phyloP scores from a whole-genome alignment of 306 rosid species.

The Casuarina equisetifolia region DNA sequence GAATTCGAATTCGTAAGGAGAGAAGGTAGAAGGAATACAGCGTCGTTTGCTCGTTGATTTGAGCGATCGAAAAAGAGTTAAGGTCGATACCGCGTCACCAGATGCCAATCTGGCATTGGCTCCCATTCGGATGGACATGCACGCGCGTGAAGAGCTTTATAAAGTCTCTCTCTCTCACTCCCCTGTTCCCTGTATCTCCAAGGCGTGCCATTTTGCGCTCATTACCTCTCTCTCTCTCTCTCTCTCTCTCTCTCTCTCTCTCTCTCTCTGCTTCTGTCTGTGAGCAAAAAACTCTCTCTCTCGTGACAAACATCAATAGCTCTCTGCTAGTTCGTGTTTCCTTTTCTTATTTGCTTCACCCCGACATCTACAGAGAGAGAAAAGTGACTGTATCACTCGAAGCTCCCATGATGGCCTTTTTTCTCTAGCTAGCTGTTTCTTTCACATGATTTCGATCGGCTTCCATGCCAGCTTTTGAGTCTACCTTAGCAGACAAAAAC shows the following conservation, averaged over 20 bases:
- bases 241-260: slow-evolving; percentile 36
- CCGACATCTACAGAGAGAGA: slow-evolving; percentile 24
- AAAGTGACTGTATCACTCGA: not conserved
- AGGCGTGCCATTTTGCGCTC: slow-evolving; percentile 66
- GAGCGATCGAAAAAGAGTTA: slow-evolving; percentile 4
- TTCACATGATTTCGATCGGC: slow-evolving; percentile 22
- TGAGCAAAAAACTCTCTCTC: slow-evolving; percentile 10
- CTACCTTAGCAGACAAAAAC: slow-evolving; percentile 24
- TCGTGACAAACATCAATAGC: slow-evolving; percentile 41
- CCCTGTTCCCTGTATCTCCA: slow-evolving; percentile 31
- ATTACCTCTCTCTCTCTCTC: slow-evolving; percentile 23
- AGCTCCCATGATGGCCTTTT: slow-evolving; percentile 14
- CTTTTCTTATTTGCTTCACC: slow-evolving; percentile 31
- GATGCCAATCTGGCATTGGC: slow-evolving; percentile 44
- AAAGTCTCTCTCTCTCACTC: slow-evolving; percentile 52
- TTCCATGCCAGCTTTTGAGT: slow-evolving; percentile 44
- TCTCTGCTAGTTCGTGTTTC: slow-evolving; percentile 38
- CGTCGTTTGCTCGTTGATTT: not conserved
- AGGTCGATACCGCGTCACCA: slow-evolving; percentile 41
- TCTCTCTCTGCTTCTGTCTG: not conserved
- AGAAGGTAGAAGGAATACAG: not conserved
- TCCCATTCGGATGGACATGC: slow-evolving; percentile 34
- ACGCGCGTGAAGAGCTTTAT: slow-evolving; percentile 61
- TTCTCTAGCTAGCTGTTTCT: slow-evolving; percentile 14
- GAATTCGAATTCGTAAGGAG: slow-evolving; percentile 40